Evolutionary conservation across 495 filamentous ascomycete genomes (phyloP), one percentile per base, ranked within the genome.

Genomic region (Rostrohypoxylon terebratum): DNA sequence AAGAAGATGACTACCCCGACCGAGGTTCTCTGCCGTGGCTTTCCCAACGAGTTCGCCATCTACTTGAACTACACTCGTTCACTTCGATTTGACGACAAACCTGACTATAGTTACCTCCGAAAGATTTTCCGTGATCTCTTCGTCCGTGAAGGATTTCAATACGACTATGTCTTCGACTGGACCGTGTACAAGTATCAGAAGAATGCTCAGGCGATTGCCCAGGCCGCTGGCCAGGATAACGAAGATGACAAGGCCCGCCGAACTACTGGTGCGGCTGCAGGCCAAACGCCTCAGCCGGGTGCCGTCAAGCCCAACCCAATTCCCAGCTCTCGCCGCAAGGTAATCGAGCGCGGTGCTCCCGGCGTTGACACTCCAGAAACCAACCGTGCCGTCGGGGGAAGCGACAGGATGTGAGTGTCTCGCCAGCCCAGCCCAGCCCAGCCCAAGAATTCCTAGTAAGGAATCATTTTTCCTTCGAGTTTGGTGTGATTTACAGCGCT

Each of bases 1-100:
- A 99, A 99, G 90, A 99, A 99, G 92, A 98, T 99, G 96, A 99
- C 96, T 9, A 99, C 96, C 5, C 96, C 96, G 16, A 99, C 96
- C 74, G 96, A 99, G 78, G 96, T 98, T 44, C 93, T 99, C 28
- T 99, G 96, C 90, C 94, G 96, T 80, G 96, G 94, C 61, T 98
- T 99, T 85, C 96, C 96, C 74, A 98, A 99, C 79, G 96, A 98
- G 84, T 99, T 99, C 80, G 95, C 96, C 83, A 98, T 98, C 82
- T 99, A 99, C 82, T 86, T 99, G 63, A 98, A 99, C 90, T 98
- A 99, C 87, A 98, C 96, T 55, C 93, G 96, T 47, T 98, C 94
- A 53, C 92, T 99, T 59, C 94, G 96, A 76, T 99, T 99, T 80
- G 96, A 99, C 79, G 96, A 99, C 88, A 98, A 98, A 90, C 96